Evolutionary conservation across 345 rosid genomes (phyloP).

Genomic region (Eucalyptus curtisii): DNA sequence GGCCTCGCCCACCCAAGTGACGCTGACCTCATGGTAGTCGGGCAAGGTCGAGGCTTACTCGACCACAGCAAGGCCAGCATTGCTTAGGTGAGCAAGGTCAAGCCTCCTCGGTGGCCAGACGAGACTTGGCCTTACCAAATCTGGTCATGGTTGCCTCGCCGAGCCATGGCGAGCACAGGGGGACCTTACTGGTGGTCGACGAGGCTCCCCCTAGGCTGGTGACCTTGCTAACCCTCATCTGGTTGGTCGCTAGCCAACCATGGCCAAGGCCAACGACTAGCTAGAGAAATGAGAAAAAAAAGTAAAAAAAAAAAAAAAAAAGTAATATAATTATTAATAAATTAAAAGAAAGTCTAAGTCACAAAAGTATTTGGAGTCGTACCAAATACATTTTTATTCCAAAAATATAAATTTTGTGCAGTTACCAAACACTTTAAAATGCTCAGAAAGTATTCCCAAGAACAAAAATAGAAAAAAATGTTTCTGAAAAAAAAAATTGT

Average conservation of each 20-base stretch:
- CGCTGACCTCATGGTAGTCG: rapidly evolving
- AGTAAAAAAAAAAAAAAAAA: too few species aligned
- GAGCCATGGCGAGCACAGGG: too few species aligned
- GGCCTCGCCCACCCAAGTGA: too few species aligned
- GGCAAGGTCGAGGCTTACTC: too few species aligned
- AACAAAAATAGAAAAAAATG: rapidly evolving
- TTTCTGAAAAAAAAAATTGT: rapidly evolving
- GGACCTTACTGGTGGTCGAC: rapidly evolving
- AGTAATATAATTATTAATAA: too few species aligned
- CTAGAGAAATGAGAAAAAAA: too few species aligned
- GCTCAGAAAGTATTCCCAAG: rapidly evolving
- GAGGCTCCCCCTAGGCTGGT: too few species aligned
- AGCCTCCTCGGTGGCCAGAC: rapidly evolving
- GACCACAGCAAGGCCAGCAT: rapidly evolving
- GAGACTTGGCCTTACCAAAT: rapidly evolving
- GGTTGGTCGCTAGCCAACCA: too few species aligned
- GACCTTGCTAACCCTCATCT: too few species aligned
- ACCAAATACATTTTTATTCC: rapidly evolving
- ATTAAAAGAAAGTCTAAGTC: too few species aligned
- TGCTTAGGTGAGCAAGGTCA: rapidly evolving
- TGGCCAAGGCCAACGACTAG: too few species aligned
- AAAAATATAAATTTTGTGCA: rapidly evolving
- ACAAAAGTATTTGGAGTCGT: too few species aligned
- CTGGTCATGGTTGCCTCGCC: rapidly evolving
- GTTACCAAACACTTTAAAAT: rapidly evolving